Evolutionary conservation across 1,284 basidiomycete genomes (phyloP).

Genomic region (Rhodotorula sp.): DNA sequence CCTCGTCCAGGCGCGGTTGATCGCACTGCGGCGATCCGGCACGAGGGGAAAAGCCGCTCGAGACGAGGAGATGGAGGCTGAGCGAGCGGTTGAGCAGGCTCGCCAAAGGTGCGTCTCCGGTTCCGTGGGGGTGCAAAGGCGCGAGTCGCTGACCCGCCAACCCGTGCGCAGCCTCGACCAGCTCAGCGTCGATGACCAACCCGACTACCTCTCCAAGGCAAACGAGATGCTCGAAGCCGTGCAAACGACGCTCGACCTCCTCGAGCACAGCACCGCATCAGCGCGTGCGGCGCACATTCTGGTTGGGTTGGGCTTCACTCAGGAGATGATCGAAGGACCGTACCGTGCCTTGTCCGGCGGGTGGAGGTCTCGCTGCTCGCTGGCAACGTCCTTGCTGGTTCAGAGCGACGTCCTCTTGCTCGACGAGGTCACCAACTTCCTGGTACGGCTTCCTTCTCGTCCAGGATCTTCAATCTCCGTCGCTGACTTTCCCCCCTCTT

Average conservation of each 20-base stretch:
- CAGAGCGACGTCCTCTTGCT: constrained; percentile 53
- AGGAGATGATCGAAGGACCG: constrained; percentile 56
- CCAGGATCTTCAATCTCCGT: not conserved
- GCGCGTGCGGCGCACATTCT: constrained; percentile 61
- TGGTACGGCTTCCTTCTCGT: constrained; percentile 27
- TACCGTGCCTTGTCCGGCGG: constrained; percentile 63
- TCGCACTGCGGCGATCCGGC: constrained; percentile 61
- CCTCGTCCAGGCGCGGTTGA: constrained; percentile 57
- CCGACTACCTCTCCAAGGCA: constrained; percentile 37
- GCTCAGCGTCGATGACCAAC: constrained; percentile 1
- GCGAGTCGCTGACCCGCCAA: not conserved
- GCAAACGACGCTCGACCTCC: constrained; percentile 51
- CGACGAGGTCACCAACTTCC: constrained; percentile 55
- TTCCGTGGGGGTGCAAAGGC: not conserved
- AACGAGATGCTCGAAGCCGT: constrained; percentile 51
- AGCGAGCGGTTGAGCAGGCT: not conserved
- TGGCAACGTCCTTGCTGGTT: constrained; percentile 54
- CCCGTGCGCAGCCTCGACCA: constrained; percentile 1
- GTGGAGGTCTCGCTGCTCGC: constrained; percentile 63
- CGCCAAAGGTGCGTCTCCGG: not conserved
- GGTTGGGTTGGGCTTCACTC: constrained; percentile 63
- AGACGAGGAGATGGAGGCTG: constrained; percentile 55
- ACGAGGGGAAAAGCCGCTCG: constrained; percentile 62
- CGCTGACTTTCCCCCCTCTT: not conserved
- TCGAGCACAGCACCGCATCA: constrained; percentile 56